A percentile compares a stretch with the other conserved stretches of the same genome.
Evolutionary conservation across 2,329 filamentous ascomycete genomes (phyloP).

Genomic region (Ophiocordyceps sinensis): DNA sequence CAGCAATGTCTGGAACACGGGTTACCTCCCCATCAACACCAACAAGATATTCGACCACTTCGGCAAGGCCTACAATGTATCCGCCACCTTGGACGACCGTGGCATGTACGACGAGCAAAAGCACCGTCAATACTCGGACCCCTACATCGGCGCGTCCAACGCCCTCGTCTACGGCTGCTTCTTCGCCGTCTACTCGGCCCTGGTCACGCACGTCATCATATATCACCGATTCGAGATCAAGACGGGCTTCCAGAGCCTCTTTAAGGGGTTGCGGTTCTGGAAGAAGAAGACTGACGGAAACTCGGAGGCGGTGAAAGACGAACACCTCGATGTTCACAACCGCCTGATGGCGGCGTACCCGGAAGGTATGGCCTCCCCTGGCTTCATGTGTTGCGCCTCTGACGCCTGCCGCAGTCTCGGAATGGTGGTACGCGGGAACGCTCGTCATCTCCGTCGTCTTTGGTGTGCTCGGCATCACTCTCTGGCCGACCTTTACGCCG

Average conservation of each 20-base stretch:
- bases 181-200: slow-evolving; percentile 25
- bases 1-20: slow-evolving; percentile 19
- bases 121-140: slow-evolving; percentile 26
- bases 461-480: slow-evolving; percentile 19
- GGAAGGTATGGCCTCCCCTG: slow-evolving; percentile 13
- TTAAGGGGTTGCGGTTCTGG: slow-evolving; percentile 11
- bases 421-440: slow-evolving; percentile 29
- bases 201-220: slow-evolving; percentile 23
- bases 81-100: slow-evolving; percentile 14
- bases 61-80: slow-evolving; percentile 23
- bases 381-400: neutral
- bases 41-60: slow-evolving; percentile 25
- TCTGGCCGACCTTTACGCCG: slow-evolving; percentile 28
- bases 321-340: slow-evolving; percentile 25
- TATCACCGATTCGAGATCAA: slow-evolving; percentile 24
- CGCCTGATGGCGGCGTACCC: slow-evolving; percentile 31
- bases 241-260: slow-evolving; percentile 19
- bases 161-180: slow-evolving; percentile 22
- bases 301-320: slow-evolving; percentile 3
- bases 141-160: slow-evolving; percentile 23
- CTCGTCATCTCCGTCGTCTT: slow-evolving; percentile 16
- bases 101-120: slow-evolving; percentile 21
- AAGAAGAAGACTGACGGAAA: slow-evolving; percentile 11
- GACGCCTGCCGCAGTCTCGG: slow-evolving; percentile 16
- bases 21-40: slow-evolving; percentile 25